Evolutionary conservation across 305 asterid species (phyloP), one percentile per base, ranked within the genome.

Genomic region (Plantago coronopus): DNA sequence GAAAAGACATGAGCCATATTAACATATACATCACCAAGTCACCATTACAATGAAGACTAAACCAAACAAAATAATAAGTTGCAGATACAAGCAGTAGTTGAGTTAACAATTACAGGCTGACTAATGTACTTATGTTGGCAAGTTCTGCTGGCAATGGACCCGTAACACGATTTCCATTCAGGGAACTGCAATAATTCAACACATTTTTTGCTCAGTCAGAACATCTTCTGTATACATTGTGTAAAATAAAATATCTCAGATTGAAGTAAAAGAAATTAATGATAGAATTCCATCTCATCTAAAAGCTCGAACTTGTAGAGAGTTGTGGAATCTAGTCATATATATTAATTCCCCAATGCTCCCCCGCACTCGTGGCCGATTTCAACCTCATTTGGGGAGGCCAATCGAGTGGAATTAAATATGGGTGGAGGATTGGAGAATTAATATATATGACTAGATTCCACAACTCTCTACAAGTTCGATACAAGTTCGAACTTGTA

Each of bases 101-200:
- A 19, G 19, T 61, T 63, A 62, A 58, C 18, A n/a, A 27, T 77
- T 79, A 87, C 95, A 82, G 59, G 25, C 71, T 51, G 17, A 50
- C 62, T 20, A 87, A 84, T 8, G 88, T 82, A 40, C 74, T 79
- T 69, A 87, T 82, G 67, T 87, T 87, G 70, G 72, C 87, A 37
- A 77, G 74, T 50, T 77, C 83, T 45, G 17, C 63, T 5, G 94
- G 95, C 42, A 87, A 49, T 50, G 70, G 10, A 51, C 95, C 95
- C n/a, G 93, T 72, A 20, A 87, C 38, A 3, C 94, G 86, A 54
- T 87, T 87, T 46, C 83, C 88, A 9, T 67, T 11, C 17, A 87
- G 66, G 23, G 86, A 70, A 48, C 95, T 87, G 88, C 77, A 74
- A 8, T 8, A 34, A 9, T 34, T 2, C 40, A 34, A 47, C 58